A percentile compares a stretch with the other conserved stretches of the same genome.
Conservation (phyloP, 2,329 filamentous ascomycete genomes). For the Diaporthe capsici region DNA sequence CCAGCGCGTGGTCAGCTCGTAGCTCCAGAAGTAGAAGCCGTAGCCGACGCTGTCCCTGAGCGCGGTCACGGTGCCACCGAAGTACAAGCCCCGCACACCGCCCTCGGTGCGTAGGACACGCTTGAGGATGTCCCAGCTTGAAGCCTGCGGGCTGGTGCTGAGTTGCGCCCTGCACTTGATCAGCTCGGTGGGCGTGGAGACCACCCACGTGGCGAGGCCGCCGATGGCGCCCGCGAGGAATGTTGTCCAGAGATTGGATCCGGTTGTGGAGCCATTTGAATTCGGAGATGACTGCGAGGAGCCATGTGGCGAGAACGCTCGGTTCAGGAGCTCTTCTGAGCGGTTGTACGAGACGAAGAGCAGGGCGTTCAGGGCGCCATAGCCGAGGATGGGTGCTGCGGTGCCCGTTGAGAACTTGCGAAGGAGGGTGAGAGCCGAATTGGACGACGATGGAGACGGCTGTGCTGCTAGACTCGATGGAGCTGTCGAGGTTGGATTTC, state of each 20-base stretch:
- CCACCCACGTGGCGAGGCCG: conserved; percentile 86
- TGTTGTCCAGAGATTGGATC: conserved; percentile 73
- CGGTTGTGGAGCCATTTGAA: conserved; percentile 51
- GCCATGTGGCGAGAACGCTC: conserved; percentile 47
- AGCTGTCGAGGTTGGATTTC: conserved; percentile 46
- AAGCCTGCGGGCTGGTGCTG: conserved; percentile 55
- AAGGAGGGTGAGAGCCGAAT: conserved; percentile 46
- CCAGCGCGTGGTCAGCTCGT: conserved; percentile 79
- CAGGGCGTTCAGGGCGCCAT: conserved; percentile 91
- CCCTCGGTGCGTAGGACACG: conserved; percentile 70
- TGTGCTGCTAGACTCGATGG: conserved; percentile 31
- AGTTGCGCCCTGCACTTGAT: conserved; percentile 92
- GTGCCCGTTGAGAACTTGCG: conserved; percentile 70
- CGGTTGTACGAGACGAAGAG: conserved; percentile 94
- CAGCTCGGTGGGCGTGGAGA: conserved; percentile 91
- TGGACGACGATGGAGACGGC: conserved; percentile 39
- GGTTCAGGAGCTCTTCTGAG: conserved; percentile 74
- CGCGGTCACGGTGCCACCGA: conserved; percentile 85
- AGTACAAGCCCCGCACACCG: conserved; percentile 80
- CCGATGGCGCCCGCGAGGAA: conserved; percentile 86
- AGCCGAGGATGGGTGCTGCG: conserved; percentile 88
- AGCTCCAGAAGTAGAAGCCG: conserved; percentile 97
- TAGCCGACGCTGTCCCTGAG: conserved; percentile 92
- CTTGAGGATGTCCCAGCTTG: conserved; percentile 75
- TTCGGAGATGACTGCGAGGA: conserved; percentile 41